Base-by-base conservation (phyloP, 2,329 filamentous ascomycete species). In the Calonectria hongkongensis region DNA sequence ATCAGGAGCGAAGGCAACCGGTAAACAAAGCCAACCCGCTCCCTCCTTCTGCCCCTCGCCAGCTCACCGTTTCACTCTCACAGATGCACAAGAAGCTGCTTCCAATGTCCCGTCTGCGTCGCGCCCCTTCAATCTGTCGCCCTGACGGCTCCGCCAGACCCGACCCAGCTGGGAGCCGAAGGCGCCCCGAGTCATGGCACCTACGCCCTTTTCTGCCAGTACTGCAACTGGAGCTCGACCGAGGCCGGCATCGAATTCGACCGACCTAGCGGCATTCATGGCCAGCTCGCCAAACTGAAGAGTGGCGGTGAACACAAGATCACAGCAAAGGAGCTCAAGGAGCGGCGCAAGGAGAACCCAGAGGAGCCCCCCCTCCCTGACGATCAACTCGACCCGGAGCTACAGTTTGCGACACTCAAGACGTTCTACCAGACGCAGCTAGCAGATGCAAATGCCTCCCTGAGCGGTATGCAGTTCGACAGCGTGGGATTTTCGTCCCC, bases 41-140 rank as follows among this genome's bases (percentile, higher is more conserved):
- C 28, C 28, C 47, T 25, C 54, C 54, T 41, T 39, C 25, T 27
- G 54, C 13, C 36, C 74, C n/a, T 60, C 74, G 43, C 66, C n/a
- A 47, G 63, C 78, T 80, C 63, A 81, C 76, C 30, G 21, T 62
- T 72, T 33, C 48, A 12, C 39, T 41, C 21, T 39, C 66, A 33
- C 74, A 96, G 95, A 82, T 98, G 97, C 83, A 96, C 95, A 21
- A 90, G 97, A 76, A 98, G 96, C 82, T 99, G 97, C 85, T 98
- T 97, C 87, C 95, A 97, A 82, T 99, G 97, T 79, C 97, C 97
- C 0, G 88, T 96, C 75, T 99, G 97, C 83, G 92, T 94, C 33
- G 92, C 95, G 0, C 94, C 95, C 15, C 89, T 98, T 48, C 89
- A 92, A 25, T 92, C 97, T 66, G 94, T 92, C 66, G 92, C 92